phyloP scores from a whole-genome alignment of 1,284 basidiomycete species.

The Ustilago nuda region DNA sequence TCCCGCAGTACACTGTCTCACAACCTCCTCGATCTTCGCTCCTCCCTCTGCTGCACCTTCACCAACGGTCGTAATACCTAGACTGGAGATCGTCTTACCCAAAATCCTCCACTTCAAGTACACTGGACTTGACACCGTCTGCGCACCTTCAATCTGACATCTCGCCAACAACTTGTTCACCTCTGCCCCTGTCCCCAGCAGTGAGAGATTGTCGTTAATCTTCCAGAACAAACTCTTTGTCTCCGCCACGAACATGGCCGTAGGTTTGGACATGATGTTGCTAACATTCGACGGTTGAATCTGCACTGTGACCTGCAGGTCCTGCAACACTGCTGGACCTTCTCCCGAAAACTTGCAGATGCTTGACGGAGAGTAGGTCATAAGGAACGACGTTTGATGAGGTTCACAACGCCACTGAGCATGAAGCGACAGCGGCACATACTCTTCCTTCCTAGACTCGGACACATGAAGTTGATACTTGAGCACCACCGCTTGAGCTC shows the following conservation, averaged over 20 bases:
- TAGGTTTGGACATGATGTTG: conserved; percentile 73
- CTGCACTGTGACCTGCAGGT: conserved; percentile 69
- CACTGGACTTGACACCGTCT: conserved; percentile 67
- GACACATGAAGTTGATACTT: conserved; percentile 73
- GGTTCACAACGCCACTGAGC: conserved; percentile 73
- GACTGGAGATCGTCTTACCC: conserved; percentile 64
- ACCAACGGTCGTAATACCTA: conserved; percentile 12
- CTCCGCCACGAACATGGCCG: conserved; percentile 70
- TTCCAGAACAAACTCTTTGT: conserved; percentile 71
- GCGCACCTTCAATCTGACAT: conserved; percentile 69
- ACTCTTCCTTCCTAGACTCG: conserved; percentile 62
- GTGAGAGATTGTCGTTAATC: conserved; percentile 59
- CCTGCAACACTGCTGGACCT: conserved; percentile 31
- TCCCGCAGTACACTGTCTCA: conserved; percentile 36
- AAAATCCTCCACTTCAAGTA: conserved; percentile 70
- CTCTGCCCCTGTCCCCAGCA: not conserved
- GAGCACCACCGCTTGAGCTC: conserved; percentile 70
- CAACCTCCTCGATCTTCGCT: conserved; percentile 33
- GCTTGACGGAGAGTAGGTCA: conserved; percentile 70
- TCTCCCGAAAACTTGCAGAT: conserved; percentile 10
- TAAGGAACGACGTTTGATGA: conserved; percentile 72
- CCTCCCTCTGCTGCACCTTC: not conserved
- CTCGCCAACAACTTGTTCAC: conserved; percentile 72
- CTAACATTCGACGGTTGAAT: conserved; percentile 70
- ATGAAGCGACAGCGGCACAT: conserved; percentile 71